Conservation (phyloP, 345 rosid species). For the Physaria fendleri region DNA sequence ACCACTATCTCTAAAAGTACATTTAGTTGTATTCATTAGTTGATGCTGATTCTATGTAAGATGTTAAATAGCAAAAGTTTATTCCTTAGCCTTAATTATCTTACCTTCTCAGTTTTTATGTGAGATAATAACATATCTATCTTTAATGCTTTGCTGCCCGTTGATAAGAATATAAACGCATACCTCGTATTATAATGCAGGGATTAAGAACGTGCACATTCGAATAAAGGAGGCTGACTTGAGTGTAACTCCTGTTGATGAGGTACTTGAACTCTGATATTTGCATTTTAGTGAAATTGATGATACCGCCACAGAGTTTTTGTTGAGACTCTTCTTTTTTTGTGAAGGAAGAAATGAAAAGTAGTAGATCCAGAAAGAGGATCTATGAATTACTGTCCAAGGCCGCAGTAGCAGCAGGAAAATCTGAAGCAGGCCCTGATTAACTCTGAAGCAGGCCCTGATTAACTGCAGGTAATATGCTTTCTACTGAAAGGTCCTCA, state of each 20-base stretch:
- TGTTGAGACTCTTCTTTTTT: constrained; percentile 2
- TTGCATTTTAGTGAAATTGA: neutral
- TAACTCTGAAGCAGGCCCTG: constrained; percentile 41
- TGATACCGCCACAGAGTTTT: neutral
- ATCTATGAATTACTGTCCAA: constrained; percentile 67
- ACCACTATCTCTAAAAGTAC: no score
- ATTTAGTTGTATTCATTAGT: no score
- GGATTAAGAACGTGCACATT: constrained; percentile 50
- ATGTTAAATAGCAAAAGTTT: neutral
- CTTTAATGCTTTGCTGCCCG: neutral
- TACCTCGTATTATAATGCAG: constrained; percentile 35
- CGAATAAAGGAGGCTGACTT: constrained; percentile 52
- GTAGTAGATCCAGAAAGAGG: constrained; percentile 54
- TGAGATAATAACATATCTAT: neutral
- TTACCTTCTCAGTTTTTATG: neutral
- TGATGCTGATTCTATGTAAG: neutral
- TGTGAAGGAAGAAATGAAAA: constrained; percentile 74
- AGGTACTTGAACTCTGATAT: constrained; percentile 41
- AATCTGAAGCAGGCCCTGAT: constrained; percentile 39
- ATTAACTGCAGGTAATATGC: constrained; percentile 60
- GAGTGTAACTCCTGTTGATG: constrained; percentile 54
- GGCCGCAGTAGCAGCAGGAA: constrained; percentile 41
- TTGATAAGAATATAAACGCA: neutral
- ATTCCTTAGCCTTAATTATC: neutral
- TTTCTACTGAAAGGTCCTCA: neutral